These are phyloP conservation scores for Colletotrichum brevisporum DNA, from an alignment of 2,329 filamentous ascomycete genomes.

Conservation along the genomic window DNA sequence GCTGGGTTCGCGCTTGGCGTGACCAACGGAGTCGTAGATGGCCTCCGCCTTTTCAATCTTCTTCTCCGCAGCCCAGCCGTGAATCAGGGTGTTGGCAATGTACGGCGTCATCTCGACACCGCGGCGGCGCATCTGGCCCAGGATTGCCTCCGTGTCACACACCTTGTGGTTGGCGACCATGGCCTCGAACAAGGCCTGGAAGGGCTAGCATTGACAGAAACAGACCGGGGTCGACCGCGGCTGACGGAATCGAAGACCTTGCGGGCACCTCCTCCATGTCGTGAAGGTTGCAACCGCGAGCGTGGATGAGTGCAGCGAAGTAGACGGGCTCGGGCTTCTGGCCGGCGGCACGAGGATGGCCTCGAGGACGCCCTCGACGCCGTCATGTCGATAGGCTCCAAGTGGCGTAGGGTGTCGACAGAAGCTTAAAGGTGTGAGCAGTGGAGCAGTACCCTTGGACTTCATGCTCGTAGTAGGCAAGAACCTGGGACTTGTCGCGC, in stretches of 20 bases:
- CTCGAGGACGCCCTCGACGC: conserved; percentile 86
- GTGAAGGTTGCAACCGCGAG: conserved; percentile 93
- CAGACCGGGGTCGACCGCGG: conserved; percentile 73
- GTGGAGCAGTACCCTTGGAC: conserved; percentile 87
- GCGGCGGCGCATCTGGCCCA: conserved; percentile 80
- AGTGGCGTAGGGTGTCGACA: conserved; percentile 93
- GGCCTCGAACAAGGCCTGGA: conserved; percentile 96
- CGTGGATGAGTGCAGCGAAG: conserved; percentile 95
- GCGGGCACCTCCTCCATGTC: conserved; percentile 88
- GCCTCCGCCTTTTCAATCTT: conserved; percentile 83
- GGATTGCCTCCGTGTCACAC: conserved; percentile 78
- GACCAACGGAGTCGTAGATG: conserved; percentile 84
- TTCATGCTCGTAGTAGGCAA: conserved; percentile 96
- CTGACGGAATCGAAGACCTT: conserved; percentile 85
- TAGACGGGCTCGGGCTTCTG: conserved; percentile 91
- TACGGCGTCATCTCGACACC: conserved; percentile 92
- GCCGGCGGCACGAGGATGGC: conserved; percentile 81
- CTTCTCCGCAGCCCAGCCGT: conserved; percentile 92
- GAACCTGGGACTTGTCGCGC: conserved; percentile 93
- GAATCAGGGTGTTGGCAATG: conserved; percentile 97
- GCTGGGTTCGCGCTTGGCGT: conserved; percentile 89
- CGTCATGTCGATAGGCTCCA: conserved; percentile 90
- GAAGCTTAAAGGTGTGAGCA: conserved; percentile 96
- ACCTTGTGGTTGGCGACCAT: conserved; percentile 97
- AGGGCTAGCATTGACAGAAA: conserved; percentile 84